Conservation (phyloP, 208 protist species). For the Porcisia hertigi region DNA sequence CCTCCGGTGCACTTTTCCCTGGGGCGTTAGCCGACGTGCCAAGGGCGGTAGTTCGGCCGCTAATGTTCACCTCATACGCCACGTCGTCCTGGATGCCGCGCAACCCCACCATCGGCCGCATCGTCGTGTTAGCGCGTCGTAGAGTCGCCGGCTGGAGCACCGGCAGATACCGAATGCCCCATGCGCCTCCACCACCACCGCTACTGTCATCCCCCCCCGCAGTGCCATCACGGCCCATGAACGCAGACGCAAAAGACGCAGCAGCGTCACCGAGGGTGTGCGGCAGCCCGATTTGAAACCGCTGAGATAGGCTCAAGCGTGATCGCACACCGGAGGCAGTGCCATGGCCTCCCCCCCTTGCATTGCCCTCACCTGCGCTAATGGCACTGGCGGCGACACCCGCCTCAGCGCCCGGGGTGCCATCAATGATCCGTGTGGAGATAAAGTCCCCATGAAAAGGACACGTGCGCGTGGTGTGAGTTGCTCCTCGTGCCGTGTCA, state of each 20-base stretch:
- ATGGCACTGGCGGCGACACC: not conserved
- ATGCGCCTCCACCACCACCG: constrained; percentile 3
- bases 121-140: constrained; percentile 35
- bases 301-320: constrained; percentile 22
- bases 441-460: constrained; percentile 45
- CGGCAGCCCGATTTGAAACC: constrained; percentile 32
- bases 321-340: not conserved
- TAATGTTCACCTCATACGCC: constrained; percentile 70
- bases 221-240: not conserved
- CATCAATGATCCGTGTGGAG: constrained; percentile 37
- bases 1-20: not conserved
- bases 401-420: constrained; percentile 18
- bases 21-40: not conserved
- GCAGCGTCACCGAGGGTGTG: constrained; percentile 11
- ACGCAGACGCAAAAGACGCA: not conserved
- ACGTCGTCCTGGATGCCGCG: constrained; percentile 67
- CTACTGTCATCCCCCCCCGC: not conserved
- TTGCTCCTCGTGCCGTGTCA: not conserved
- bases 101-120: constrained; percentile 76
- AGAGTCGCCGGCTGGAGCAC: constrained; percentile 56
- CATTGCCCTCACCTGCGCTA: not conserved
- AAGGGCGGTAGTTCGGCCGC: constrained; percentile 12
- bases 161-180: constrained; percentile 47
- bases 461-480: constrained; percentile 5
- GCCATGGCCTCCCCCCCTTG: not conserved